Conservation (phyloP, 1,284 basidiomycete species). For the Butyriboletus appendiculatus region DNA sequence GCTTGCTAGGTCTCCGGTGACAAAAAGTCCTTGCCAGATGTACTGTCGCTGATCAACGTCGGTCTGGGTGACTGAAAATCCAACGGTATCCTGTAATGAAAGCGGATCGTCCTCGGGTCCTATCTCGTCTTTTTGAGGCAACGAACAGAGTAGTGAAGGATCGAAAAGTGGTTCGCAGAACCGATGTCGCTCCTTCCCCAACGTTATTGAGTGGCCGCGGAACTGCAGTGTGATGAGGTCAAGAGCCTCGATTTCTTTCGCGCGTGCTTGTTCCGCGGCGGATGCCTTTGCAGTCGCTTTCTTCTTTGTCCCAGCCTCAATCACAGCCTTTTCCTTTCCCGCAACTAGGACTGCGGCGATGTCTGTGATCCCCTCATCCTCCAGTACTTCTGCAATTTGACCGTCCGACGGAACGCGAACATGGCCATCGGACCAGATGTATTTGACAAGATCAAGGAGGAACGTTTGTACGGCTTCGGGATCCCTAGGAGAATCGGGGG, state of each 20-base stretch:
- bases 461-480: constrained; percentile 47
- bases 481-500: constrained; percentile 47
- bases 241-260: constrained; percentile 77
- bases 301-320: constrained; percentile 79
- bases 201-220: constrained; percentile 65
- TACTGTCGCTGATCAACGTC: constrained; percentile 69
- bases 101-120: constrained; percentile 34
- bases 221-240: constrained; percentile 80
- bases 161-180: constrained; percentile 92
- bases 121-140: constrained; percentile 22
- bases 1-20: constrained; percentile 80
- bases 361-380: constrained; percentile 86
- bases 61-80: constrained; percentile 54
- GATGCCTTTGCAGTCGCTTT: constrained; percentile 73
- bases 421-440: constrained; percentile 60
- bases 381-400: constrained; percentile 56
- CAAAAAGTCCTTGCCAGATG: constrained; percentile 81
- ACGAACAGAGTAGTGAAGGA: constrained; percentile 51
- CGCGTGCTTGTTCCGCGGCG: constrained; percentile 78
- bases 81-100: constrained; percentile 66
- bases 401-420: constrained; percentile 74
- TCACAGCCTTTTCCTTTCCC: constrained; percentile 79
- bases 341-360: constrained; percentile 82
- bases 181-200: constrained; percentile 88
- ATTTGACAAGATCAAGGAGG: constrained; percentile 58